A percentile compares a stretch with the other conserved stretches of the same genome.
Evolutionary conservation across 2,329 filamentous ascomycete genomes (phyloP).

Genomic region (Trichoderma koningii): DNA sequence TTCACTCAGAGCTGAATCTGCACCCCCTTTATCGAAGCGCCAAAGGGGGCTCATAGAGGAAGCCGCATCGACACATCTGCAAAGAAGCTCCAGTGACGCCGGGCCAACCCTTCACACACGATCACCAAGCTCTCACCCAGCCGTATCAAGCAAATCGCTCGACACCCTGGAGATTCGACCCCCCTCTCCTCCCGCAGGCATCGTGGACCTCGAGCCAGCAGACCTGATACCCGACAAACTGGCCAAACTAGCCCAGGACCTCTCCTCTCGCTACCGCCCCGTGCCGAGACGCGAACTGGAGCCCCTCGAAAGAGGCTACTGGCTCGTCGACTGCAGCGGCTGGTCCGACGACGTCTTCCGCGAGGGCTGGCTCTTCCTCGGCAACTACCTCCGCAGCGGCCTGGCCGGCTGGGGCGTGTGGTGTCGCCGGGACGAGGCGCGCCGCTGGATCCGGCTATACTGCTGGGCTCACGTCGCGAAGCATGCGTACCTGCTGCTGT

Average conservation of each 20-base stretch:
- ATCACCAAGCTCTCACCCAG: constrained; percentile 17
- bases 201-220: constrained; percentile 46
- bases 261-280: constrained; percentile 58
- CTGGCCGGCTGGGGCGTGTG: constrained; percentile 68
- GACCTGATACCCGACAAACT: constrained; percentile 62
- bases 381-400: constrained; percentile 60
- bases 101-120: constrained; percentile 28
- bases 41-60: constrained; percentile 29
- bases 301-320: constrained; percentile 74
- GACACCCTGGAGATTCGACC: constrained; percentile 54
- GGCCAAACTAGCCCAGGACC: constrained; percentile 51
- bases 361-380: constrained; percentile 63
- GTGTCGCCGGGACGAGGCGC: constrained; percentile 49
- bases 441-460: constrained; percentile 62
- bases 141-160: constrained; percentile 32
- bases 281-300: constrained; percentile 39
- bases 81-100: constrained; percentile 39
- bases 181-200: constrained; percentile 55
- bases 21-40: constrained; percentile 38
- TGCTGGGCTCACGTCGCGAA: constrained; percentile 75
- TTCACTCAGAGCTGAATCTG: constrained; percentile 37
- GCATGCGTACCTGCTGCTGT: constrained; percentile 75
- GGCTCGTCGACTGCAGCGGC: constrained; percentile 61
- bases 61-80: constrained; percentile 28
- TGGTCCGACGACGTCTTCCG: constrained; percentile 56